Evolutionary conservation across 306 rosid species (phyloP), one percentile per base, ranked within the genome.

Genomic region (Ziziphus jujuba): DNA sequence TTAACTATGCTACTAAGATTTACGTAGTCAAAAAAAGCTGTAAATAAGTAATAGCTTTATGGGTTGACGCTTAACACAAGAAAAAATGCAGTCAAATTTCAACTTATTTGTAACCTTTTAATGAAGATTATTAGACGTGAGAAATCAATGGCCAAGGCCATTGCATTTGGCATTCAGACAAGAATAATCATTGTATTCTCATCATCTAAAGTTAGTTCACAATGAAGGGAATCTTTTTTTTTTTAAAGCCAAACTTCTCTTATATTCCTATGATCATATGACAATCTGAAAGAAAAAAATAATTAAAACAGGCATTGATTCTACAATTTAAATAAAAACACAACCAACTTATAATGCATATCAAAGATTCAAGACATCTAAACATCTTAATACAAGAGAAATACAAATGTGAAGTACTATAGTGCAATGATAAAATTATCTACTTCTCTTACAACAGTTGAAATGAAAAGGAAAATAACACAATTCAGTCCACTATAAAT

Each of bases 41-140:
- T 63, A 80, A 60, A 54, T 60, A 20, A 63, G 55, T 23, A 77
- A 54, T 67, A 57, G n/a, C 36, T 44, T 10, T 12, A 74, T 76
- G 69, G 61, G 79, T 74, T 54, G 49, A n/a, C n/a, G n/a, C n/a
- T n/a, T n/a, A n/a, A 40, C 44, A 57, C 67, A 50, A 20, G 14
- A 19, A 24, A 15, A 72, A 21, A 49, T 21, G 52, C 48, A 51
- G 12, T 22, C 22, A 48, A 22, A 55, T 36, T 56, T 21, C 9
- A 5, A 21, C 48, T 52, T 4, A 22, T 14, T 54, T 33, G 15
- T 14, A 59, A 73, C 33, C 40, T 67, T 81, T 77, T 89, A 91
- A 92, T 89, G 84, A 72, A 92, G 96, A 69, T 84, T 89, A 84
- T 92, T 87, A 28, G 88, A 80, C 73, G 80, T 80, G 72, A 74